Base-by-base conservation (phyloP, 2,329 filamentous ascomycete genomes). In the Fusarium lateritium region DNA sequence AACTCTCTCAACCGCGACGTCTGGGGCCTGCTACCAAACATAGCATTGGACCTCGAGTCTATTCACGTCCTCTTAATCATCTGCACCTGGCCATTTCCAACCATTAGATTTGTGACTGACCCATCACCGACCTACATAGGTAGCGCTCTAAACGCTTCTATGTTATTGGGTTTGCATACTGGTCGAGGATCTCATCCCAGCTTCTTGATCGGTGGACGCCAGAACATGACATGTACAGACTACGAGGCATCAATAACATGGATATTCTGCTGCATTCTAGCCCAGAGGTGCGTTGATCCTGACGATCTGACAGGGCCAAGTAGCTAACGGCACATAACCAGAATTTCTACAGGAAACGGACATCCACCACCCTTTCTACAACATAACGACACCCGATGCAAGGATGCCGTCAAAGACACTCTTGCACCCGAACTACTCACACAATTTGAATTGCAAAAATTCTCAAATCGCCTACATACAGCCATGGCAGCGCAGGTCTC, bases 201-300 rank as follows among this genome's bases (percentile, higher is more conserved):
- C 64, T 85, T 85, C 55, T 79, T 79, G 40, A 79, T 84, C 14
- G 83, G 83, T 1, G 75, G 79, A 9, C 81, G 81, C 21, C 80
- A 82, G 54, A 79, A 81, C 24, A 79, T 81, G 46, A 79, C 77
- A 3, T 80, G 82, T 42, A 83, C 83, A 0, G 82, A 87, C 53
- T 83, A 87, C 57, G 85, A 87, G 59, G 85, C 85, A 4, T 79
- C 81, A 1, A 83, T 79, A 46, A 86, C 85, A 0, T 88, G 86
- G 86, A 79, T 84, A 4, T 84, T 83, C 2, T 84, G 84, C 64
- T 86, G 85, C 24, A 83, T 86, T 15, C 77, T 87, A 9, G 79
- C 83, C 1, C 85, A 88, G 63, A 81, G 82, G 83, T 85, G 71
- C 4, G 72, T 59, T 7, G 5, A 2, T 17, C 13, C 7, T 10